Percentiles rank a stretch among this genome's conserved stretches.
These are phyloP conservation scores for Sorghum bicolor DNA, from an alignment of 176 grass and related monocot genomes.

Conservation along the genomic window DNA sequence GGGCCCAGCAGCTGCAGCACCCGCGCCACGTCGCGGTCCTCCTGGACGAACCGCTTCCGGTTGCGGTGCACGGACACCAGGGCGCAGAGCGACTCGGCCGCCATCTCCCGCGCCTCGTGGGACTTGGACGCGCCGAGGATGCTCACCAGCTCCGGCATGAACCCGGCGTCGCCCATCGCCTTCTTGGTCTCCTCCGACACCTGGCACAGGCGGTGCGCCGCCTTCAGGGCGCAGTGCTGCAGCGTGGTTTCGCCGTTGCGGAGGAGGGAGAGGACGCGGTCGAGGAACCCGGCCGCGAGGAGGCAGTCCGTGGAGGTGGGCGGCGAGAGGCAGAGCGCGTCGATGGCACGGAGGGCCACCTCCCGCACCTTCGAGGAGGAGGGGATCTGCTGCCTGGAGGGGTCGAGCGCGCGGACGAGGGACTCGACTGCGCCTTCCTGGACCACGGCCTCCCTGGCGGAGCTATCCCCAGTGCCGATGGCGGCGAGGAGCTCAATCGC, in stretches of 20 bases:
- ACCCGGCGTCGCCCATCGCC: constrained; percentile 69
- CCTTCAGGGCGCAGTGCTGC: constrained; percentile 66
- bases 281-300: constrained; percentile 54
- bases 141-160: constrained; percentile 78
- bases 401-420: constrained; percentile 52
- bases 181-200: constrained; percentile 64
- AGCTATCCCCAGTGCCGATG: constrained; percentile 41
- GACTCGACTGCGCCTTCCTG: constrained; percentile 43
- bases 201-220: constrained; percentile 48
- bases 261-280: constrained; percentile 55
- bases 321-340: constrained; percentile 54
- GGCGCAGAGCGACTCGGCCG: constrained; percentile 64
- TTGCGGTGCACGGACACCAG: constrained; percentile 72
- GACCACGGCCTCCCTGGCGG: constrained; percentile 10
- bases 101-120: constrained; percentile 58
- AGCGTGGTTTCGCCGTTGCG: constrained; percentile 45
- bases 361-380: constrained; percentile 63
- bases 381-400: neutral
- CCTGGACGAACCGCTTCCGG: constrained; percentile 70
- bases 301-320: constrained; percentile 33
- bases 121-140: constrained; percentile 45
- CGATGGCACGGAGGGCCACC: constrained; percentile 57
- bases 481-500: constrained; percentile 59
- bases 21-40: constrained; percentile 54
- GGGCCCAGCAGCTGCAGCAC: constrained; percentile 58